phyloP scores from a whole-genome alignment of 352 stramenopile genomes.

The Globisporangium orthogonon region DNA sequence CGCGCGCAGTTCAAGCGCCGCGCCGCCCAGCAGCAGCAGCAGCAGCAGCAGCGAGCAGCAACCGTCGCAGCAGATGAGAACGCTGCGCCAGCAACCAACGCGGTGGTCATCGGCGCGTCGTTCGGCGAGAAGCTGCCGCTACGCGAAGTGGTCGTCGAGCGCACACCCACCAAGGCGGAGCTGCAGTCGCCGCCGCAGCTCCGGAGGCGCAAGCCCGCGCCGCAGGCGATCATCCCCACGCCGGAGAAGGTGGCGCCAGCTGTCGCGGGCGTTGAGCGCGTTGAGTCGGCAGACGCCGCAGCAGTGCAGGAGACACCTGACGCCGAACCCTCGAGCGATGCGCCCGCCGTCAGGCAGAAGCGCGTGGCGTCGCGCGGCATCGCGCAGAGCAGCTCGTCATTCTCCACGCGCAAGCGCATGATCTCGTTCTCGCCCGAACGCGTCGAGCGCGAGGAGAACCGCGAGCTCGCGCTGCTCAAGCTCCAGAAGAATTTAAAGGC shows the following conservation, averaged over 20 bases:
- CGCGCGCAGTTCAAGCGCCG: constrained; percentile 25
- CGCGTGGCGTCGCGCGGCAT: constrained; percentile 36
- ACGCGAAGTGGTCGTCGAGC: constrained; percentile 22
- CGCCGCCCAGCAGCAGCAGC: constrained; percentile 2
- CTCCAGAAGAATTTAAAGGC: constrained; percentile 69
- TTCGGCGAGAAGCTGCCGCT: constrained; percentile 14
- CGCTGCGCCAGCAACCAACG: background rate
- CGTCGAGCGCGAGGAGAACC: constrained; percentile 44
- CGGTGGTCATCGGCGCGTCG: constrained; percentile 19
- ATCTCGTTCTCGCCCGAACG: constrained; percentile 75
- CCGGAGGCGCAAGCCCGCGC: constrained; percentile 9
- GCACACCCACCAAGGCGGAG: constrained; percentile 40
- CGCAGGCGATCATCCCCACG: constrained; percentile 19
- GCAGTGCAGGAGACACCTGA: background rate
- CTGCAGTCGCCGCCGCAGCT: constrained; percentile 16
- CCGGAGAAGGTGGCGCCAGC: constrained; percentile 20
- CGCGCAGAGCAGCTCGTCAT: constrained; percentile 63
- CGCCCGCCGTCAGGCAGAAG: constrained; percentile 7
- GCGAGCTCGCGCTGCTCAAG: constrained; percentile 43
- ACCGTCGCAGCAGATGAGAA: constrained; percentile 2
- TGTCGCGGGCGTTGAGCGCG: constrained; percentile 6
- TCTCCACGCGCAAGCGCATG: constrained; percentile 67
- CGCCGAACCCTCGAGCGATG: constrained; percentile 2
- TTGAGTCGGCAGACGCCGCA: background rate
- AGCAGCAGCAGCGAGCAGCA: constrained; percentile 4